Evolutionary conservation across 495 filamentous ascomycete genomes (phyloP), one percentile per base, ranked within the genome.

Genomic region (Neurospora sp.): DNA sequence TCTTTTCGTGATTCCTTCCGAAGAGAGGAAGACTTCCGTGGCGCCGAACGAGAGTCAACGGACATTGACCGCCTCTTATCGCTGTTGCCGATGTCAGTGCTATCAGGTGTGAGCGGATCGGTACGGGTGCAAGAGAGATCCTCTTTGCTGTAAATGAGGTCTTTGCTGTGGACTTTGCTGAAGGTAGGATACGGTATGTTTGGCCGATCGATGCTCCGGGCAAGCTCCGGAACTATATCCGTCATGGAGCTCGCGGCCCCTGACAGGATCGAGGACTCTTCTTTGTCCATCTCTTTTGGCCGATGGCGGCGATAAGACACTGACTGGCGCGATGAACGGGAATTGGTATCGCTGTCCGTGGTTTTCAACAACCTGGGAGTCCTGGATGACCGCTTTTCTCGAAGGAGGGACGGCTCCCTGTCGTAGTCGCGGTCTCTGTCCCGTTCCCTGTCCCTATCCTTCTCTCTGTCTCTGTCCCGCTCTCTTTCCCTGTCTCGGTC

Each of bases 81-180:
- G 69, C 80, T 83, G 70, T 86, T 82, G 41, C 90, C 89, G 12
- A 94, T 78, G 76, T 96, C 93, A 44, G 93, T 96, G 40, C 91
- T 85, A 71, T 94, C 92, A 18, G 93, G 93, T 0, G 93, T 96
- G 71, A 89, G 90, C 40, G 90, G 90, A 71, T 87, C 86, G 7
- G 80, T 78, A 71, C 80, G 82, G 37, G 79, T 81, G 8, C 71
- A 70, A 31, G 77, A 80, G 70, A 88, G 70, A 74, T 89, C 87
- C 71, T 90, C 89, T 75, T 86, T 86, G 78, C 86, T 89, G 69
- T 85, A 83, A 44, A 96, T 85, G 68, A 88, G 86, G 78, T 96
- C 93, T 79, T 93, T 95, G 87, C 93, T 96, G 79, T 96, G 91
- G 42, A 90, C 90, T 80, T 97, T 97, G 78, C 91, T 94, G 83